Evolutionary conservation across 148 eudicot genomes (phyloP), one percentile per base, ranked within the genome.

Genomic region (Vaccinium vitisidaea): DNA sequence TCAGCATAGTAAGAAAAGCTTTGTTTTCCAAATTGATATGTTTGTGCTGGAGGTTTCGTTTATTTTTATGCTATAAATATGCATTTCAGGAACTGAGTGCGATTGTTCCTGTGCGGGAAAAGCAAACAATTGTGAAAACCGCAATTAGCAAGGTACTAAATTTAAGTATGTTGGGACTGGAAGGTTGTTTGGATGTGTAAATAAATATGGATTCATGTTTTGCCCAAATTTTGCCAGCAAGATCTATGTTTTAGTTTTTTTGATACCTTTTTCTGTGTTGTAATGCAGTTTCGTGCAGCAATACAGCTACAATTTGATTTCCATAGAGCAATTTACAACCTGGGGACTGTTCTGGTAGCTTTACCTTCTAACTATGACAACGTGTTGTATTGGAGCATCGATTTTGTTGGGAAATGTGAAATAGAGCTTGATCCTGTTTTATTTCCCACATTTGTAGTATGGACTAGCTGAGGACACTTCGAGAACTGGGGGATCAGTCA

Each of bases 261-360:
- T 87, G 65, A 81, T 50, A 15, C 48, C 63, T 50, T 82, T 55
- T 18, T 25, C 80, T 36, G 27, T 87, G 30, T 84, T 14, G 18
- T 87, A 14, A 36, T 92, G 88, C 93, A 96, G 98, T 96, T 96
- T 84, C 95, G 99, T 81, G 93, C 95, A 15, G 99, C 99, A 71
- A 95, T 97, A 83, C 95, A 88, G 71, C 88, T 97, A 91, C 99
- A 97, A 84, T 97, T 95, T 88, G 98, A 97, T 88, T 97, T 97
- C 82, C 99, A 97, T 77, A 92, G 98, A 88, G 99, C 99, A 86
- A 95, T 97, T 70, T 97, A 97, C 94, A 97, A 97, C 87, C 94
- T 95, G 71, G 99, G 99, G 84, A 97, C 99, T 74, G 99, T 95
- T 86, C 88, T 95, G 99, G 99, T 96, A 52, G 83, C 92, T 90